Evolutionary conservation across 768 basidiomycete genomes (phyloP).

Genomic region (Hygrophorus russula): DNA sequence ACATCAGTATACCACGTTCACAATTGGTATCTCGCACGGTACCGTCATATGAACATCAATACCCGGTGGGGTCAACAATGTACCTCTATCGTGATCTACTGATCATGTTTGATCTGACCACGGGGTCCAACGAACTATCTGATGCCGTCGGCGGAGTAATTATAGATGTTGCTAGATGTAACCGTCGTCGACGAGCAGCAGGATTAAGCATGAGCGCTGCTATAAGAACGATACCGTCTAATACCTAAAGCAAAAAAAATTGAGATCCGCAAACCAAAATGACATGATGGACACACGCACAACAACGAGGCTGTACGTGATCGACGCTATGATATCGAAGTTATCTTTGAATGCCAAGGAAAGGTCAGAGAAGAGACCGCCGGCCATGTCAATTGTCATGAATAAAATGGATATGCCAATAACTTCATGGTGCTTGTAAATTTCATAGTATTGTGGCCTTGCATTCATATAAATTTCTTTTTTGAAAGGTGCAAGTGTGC

Average conservation of each 20-base stretch:
- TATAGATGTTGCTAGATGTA: neutral
- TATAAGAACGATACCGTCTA: conserved; percentile 52
- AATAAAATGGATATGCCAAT: conserved; percentile 61
- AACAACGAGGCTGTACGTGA: conserved; percentile 52
- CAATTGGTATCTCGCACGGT: no score
- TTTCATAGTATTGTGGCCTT: conserved; percentile 63
- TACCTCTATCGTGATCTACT: no score
- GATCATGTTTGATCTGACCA: no score
- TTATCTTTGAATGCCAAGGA: conserved; percentile 55
- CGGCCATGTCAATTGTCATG: conserved; percentile 58
- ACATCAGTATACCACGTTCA: neutral
- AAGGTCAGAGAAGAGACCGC: conserved; percentile 59
- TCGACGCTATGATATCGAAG: conserved; percentile 53
- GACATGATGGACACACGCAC: conserved; percentile 22
- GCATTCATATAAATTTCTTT: neutral
- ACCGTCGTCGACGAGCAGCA: conserved; percentile 8
- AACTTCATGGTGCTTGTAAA: conserved; percentile 51
- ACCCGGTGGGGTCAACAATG: no score
- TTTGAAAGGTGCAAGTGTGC: neutral
- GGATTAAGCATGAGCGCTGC: conserved; percentile 61
- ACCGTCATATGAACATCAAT: no score
- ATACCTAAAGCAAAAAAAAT: conserved; percentile 29
- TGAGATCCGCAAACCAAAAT: neutral
- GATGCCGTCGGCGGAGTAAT: no score
- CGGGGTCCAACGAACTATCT: no score